Conservation (phyloP, 768 basidiomycete species). For the Tulasnella sp. region DNA sequence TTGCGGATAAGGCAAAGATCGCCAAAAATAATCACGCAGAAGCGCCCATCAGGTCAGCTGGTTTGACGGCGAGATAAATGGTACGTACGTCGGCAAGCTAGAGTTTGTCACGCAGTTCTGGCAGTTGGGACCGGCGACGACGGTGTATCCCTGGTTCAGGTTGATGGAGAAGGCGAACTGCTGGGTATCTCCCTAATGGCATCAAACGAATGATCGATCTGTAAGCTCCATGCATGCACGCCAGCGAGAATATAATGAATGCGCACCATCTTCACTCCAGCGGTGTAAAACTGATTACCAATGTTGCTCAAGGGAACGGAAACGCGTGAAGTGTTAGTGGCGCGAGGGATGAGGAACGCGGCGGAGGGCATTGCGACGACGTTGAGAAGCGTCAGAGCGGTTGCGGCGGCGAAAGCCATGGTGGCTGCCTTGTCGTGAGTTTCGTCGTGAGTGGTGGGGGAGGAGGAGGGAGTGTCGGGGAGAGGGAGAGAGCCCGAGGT, state of each 20-base stretch:
- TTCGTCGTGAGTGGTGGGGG: neutral
- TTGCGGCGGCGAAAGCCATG: neutral
- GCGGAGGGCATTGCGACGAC: conserved; percentile 7
- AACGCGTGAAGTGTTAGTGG: conserved; percentile 14
- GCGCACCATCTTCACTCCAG: conserved; percentile 9
- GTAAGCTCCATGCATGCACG: neutral
- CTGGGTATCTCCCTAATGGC: conserved; percentile 5
- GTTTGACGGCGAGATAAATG: neutral
- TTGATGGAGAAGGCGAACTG: neutral
- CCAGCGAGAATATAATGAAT: neutral
- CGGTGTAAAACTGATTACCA: conserved; percentile 2
- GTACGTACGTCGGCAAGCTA: neutral
- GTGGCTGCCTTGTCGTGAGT: neutral
- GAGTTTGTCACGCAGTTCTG: neutral
- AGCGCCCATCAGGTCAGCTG: neutral
- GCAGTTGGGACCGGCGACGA: neutral
- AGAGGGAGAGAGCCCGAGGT: neutral
- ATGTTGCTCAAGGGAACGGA: neutral
- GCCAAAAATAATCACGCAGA: neutral
- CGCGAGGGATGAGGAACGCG: conserved; percentile 10
- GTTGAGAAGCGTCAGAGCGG: neutral
- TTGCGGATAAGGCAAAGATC: neutral
- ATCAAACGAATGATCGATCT: neutral
- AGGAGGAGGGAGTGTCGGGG: conserved; percentile 1
- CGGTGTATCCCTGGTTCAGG: neutral